These are phyloP conservation scores for Royoungia palumana DNA, from an alignment of 768 basidiomycete genomes.

Conservation along the genomic window DNA sequence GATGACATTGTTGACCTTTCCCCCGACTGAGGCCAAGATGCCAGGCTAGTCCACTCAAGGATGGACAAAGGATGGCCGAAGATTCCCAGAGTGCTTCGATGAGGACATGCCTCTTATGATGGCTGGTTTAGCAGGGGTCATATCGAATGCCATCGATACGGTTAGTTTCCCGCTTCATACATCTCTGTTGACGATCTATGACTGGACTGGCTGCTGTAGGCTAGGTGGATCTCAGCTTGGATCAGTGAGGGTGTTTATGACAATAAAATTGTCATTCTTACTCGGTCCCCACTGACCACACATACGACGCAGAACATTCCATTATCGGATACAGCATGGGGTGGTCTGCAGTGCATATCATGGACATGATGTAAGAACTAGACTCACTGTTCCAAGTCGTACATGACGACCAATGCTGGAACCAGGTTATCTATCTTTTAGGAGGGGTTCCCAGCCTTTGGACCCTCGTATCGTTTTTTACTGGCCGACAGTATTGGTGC, in stretches of 20 bases:
- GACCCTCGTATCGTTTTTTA: conserved; percentile 31
- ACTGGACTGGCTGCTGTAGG: conserved; percentile 19
- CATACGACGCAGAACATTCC: conserved; percentile 19
- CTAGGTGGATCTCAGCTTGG: conserved; percentile 37
- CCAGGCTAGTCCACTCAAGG: conserved; percentile 33
- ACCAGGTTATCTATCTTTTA: conserved; percentile 33
- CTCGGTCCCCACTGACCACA: conserved; percentile 16
- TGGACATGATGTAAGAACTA: conserved; percentile 37
- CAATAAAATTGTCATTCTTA: conserved; percentile 35
- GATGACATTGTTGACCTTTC: conserved; percentile 42
- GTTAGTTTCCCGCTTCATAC: conserved; percentile 26
- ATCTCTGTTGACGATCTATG: too few relatives aligned
- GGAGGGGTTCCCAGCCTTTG: conserved; percentile 37
- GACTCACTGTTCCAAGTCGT: not conserved
- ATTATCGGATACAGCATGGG: conserved; percentile 41
- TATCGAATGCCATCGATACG: conserved; percentile 42
- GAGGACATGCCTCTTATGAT: conserved; percentile 27
- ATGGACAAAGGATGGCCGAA: conserved; percentile 31
- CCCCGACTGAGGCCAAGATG: conserved; percentile 28
- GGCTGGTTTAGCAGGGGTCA: conserved; percentile 43
- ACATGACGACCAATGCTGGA: not conserved
- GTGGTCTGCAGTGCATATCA: conserved; percentile 38
- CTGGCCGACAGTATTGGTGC: conserved; percentile 37
- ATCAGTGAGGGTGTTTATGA: conserved; percentile 33
- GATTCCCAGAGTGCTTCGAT: conserved; percentile 32